Evolutionary conservation across 768 basidiomycete genomes (phyloP).

Genomic region (Lentinula raphanica): DNA sequence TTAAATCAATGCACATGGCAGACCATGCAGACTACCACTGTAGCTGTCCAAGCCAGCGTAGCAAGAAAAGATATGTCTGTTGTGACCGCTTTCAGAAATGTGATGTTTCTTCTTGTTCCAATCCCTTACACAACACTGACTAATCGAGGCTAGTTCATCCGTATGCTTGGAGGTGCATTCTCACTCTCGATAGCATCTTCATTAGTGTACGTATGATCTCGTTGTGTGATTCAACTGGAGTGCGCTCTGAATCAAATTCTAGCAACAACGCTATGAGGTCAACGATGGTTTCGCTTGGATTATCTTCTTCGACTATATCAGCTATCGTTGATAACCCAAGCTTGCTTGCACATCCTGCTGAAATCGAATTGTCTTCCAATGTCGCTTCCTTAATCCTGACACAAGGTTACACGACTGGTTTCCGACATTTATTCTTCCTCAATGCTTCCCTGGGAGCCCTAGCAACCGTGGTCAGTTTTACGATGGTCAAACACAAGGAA

Average conservation of each 20-base stretch:
- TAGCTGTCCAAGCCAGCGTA: constrained; percentile 71
- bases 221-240: not conserved
- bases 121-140: not conserved
- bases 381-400: constrained; percentile 38
- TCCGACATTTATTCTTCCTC: constrained; percentile 55
- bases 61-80: constrained; percentile 69
- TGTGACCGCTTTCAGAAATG: constrained; percentile 65
- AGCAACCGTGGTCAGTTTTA: constrained; percentile 48
- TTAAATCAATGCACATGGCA: constrained; percentile 19
- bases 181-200: constrained; percentile 58
- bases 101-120: constrained; percentile 12
- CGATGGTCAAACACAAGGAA: constrained; percentile 60
- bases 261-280: constrained; percentile 45
- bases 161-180: constrained; percentile 66
- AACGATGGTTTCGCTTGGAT: constrained; percentile 31
- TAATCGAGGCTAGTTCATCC: constrained; percentile 49
- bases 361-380: constrained; percentile 30
- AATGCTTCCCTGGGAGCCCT: constrained; percentile 50
- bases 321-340: constrained; percentile 46
- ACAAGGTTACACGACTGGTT: constrained; percentile 51
- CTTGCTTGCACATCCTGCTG: constrained; percentile 24
- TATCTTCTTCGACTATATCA: constrained; percentile 33
- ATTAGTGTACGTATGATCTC: constrained; percentile 45
- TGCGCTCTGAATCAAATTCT: not conserved
- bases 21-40: constrained; percentile 61